Evolutionary conservation across 345 rosid species (phyloP).

Genomic region (Noccaea caerulescens): DNA sequence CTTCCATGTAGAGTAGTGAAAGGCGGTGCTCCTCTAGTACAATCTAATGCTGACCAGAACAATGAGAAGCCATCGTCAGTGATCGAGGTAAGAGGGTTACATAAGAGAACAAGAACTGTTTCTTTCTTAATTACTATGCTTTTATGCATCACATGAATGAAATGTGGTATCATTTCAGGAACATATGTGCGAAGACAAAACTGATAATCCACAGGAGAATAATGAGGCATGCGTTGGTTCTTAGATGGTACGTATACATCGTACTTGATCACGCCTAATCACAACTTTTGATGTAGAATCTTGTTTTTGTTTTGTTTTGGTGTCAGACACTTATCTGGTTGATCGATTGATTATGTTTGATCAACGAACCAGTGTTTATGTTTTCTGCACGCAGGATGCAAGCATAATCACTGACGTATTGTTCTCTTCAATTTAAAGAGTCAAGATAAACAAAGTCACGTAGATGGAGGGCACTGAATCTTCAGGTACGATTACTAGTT

Average conservation of each 20-base stretch:
- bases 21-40: conserved; percentile 43
- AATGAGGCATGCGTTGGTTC: conserved; percentile 28
- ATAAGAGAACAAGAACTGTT: neutral
- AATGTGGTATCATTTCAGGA: conserved; percentile 34
- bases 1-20: conserved; percentile 37
- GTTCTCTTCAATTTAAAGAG: conserved; percentile 28
- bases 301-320: neutral
- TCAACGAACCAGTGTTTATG: conserved; percentile 14
- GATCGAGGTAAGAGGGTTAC: conserved; percentile 28
- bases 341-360: conserved; percentile 18
- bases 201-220: conserved; percentile 25
- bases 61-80: conserved; percentile 27
- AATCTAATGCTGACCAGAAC: conserved; percentile 29
- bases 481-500: conserved; percentile 30
- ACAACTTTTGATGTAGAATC: neutral
- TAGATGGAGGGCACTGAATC: conserved; percentile 28
- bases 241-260: conserved; percentile 13
- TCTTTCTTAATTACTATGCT: conserved; percentile 4
- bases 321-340: neutral
- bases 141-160: neutral
- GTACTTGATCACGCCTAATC: neutral
- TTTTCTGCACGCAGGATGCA: conserved; percentile 18
- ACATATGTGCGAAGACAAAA: conserved; percentile 34
- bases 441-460: conserved; percentile 14
- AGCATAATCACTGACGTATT: conserved; percentile 8